These are phyloP conservation scores for Penicillium paxilli DNA, from an alignment of 495 filamentous ascomycete genomes.

Conservation along the genomic window DNA sequence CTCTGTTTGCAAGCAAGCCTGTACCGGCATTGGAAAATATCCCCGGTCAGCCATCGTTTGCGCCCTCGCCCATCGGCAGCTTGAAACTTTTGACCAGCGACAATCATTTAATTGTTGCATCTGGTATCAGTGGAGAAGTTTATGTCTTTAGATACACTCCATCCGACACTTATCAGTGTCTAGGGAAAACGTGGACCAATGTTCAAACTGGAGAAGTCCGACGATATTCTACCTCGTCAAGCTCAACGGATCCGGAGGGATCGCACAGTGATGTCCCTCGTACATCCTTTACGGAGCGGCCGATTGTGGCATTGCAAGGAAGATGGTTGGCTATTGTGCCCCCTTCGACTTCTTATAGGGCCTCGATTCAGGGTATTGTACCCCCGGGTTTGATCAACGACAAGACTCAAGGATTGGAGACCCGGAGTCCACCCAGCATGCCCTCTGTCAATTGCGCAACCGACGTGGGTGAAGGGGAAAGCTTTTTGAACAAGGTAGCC, in stretches of 20 bases:
- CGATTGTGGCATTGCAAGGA: constrained; percentile 72
- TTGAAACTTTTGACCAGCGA: constrained; percentile 68
- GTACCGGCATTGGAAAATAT: constrained; percentile 44
- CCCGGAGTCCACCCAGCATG: constrained; percentile 70
- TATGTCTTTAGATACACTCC: constrained; percentile 62
- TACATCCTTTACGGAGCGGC: constrained; percentile 49
- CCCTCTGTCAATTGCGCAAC: constrained; percentile 73
- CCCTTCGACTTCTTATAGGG: constrained; percentile 64
- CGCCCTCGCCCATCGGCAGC: constrained; percentile 67
- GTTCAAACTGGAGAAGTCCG: constrained; percentile 58
- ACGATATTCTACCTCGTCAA: constrained; percentile 54
- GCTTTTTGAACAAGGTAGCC: constrained; percentile 80
- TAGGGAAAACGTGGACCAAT: constrained; percentile 86
- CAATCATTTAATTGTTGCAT: constrained; percentile 69
- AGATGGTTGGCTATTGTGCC: constrained; percentile 88
- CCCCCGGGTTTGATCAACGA: constrained; percentile 40
- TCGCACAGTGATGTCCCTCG: constrained; percentile 48
- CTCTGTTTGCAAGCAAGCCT: constrained; percentile 61
- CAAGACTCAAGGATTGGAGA: constrained; percentile 65
- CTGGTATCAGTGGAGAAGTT: constrained; percentile 80
- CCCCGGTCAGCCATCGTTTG: constrained; percentile 40
- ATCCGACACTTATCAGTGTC: constrained; percentile 64
- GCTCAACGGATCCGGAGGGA: constrained; percentile 53
- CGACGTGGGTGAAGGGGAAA: constrained; percentile 76
- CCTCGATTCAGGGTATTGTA: constrained; percentile 64